Conservation (phyloP, 2,329 filamentous ascomycete genomes). For the Volutella citrinella region DNA sequence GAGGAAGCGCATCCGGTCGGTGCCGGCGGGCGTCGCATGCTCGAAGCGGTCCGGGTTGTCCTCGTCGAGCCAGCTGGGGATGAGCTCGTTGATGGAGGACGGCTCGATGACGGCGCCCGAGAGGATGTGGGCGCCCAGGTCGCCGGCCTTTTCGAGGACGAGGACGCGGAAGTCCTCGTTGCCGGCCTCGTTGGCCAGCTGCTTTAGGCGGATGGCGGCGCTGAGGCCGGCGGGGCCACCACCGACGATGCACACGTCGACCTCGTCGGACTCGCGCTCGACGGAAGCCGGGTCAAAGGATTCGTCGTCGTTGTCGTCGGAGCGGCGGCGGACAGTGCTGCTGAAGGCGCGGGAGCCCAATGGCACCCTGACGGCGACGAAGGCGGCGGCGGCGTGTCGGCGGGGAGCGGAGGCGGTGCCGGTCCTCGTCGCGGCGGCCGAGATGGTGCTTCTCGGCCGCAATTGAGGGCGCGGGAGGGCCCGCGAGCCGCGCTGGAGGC, state of each 20-base stretch:
- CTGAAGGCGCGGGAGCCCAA: constrained; percentile 34
- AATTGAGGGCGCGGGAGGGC: constrained; percentile 28
- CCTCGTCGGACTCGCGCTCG: constrained; percentile 87
- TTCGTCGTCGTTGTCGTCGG: constrained; percentile 39
- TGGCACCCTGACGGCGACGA: constrained; percentile 16
- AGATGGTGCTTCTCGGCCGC: constrained; percentile 21
- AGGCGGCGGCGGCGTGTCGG: constrained; percentile 12
- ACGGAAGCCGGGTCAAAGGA: constrained; percentile 64
- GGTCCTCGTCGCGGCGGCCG: constrained; percentile 21
- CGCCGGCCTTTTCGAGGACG: constrained; percentile 90
- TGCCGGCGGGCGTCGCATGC: constrained; percentile 77
- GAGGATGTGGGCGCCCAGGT: constrained; percentile 90
- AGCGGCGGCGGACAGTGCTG: constrained; percentile 27
- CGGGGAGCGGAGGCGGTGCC: constrained; percentile 19
- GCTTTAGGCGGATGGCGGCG: constrained; percentile 91
- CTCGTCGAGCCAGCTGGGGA: constrained; percentile 91
- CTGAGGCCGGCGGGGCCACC: constrained; percentile 92
- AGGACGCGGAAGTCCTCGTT: constrained; percentile 95
- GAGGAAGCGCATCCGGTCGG: constrained; percentile 90
- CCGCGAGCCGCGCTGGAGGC: constrained; percentile 36
- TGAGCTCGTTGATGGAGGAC: constrained; percentile 79
- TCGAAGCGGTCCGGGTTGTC: constrained; percentile 86
- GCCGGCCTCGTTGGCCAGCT: constrained; percentile 88
- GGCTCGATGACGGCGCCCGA: constrained; percentile 96
- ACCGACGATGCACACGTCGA: constrained; percentile 95